Conservation (phyloP, 1,284 basidiomycete species). For the Vanrija pseudolonga region DNA sequence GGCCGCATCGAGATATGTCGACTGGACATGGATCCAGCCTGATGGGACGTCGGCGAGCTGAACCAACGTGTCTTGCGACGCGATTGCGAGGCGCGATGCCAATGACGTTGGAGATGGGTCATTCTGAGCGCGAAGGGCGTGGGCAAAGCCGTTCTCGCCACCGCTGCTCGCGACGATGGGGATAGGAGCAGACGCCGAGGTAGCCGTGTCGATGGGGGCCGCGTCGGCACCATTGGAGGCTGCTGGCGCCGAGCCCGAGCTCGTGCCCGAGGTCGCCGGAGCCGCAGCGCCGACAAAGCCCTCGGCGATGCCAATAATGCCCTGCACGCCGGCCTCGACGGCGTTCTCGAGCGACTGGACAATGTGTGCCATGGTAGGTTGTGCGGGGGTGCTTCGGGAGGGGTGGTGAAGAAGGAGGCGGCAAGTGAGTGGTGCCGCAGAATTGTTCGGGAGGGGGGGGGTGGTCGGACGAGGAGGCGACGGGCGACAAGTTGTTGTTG, state of each 20-base stretch:
- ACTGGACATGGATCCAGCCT: slow-evolving; percentile 47
- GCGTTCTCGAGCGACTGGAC: slow-evolving; percentile 32
- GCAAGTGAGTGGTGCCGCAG: background rate
- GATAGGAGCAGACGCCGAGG: background rate
- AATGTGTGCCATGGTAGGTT: slow-evolving; percentile 30
- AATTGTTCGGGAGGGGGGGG: background rate
- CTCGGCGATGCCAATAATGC: slow-evolving; percentile 48
- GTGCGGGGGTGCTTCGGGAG: background rate
- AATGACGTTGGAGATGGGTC: background rate
- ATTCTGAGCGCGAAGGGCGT: background rate
- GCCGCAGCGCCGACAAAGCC: slow-evolving; percentile 2
- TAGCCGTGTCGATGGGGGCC: background rate
- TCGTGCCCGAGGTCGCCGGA: no score
- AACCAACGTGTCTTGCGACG: slow-evolving; percentile 21
- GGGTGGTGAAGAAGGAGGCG: background rate
- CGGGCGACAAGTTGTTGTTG: background rate
- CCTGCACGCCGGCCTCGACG: slow-evolving; percentile 40
- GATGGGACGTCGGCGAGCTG: slow-evolving; percentile 40
- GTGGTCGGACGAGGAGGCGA: no score
- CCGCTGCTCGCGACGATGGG: slow-evolving; percentile 1
- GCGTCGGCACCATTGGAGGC: no score
- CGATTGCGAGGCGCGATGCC: slow-evolving; percentile 10
- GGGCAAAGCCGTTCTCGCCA: no score
- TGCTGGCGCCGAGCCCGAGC: no score
- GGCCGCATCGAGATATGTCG: slow-evolving; percentile 37